phyloP scores from a whole-genome alignment of 805 yeast genomes.

The Lipomyces kockii region DNA sequence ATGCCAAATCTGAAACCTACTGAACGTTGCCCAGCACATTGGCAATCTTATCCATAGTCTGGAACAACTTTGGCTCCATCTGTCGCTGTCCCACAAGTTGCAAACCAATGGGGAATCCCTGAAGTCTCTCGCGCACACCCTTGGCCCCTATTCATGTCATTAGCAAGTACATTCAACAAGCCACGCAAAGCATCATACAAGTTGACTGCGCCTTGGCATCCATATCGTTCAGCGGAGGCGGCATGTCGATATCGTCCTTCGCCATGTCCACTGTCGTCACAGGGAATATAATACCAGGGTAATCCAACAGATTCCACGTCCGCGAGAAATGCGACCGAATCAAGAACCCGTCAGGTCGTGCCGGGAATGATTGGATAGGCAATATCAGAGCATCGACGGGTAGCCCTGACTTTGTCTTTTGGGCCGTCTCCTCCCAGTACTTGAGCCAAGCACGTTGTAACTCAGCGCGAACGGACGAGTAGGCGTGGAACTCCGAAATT shows the following conservation, averaged over 20 bases:
- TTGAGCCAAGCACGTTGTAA: slow-evolving; percentile 33
- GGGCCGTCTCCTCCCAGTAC: slow-evolving; percentile 32
- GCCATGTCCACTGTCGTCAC: slow-evolving; percentile 31
- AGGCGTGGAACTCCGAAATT: slow-evolving; percentile 30
- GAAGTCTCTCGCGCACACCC: slow-evolving; percentile 24
- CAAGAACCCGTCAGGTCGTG: slow-evolving; percentile 36
- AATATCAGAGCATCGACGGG: slow-evolving; percentile 35
- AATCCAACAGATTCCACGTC: slow-evolving; percentile 32
- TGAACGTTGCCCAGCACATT: slow-evolving; percentile 8
- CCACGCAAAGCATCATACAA: slow-evolving; percentile 10
- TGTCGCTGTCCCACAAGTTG: slow-evolving; percentile 37
- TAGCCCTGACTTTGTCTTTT: slow-evolving; percentile 29
- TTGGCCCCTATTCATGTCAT: slow-evolving; percentile 10
- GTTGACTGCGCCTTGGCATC: slow-evolving; percentile 30
- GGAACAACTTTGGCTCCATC: slow-evolving; percentile 38
- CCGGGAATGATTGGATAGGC: slow-evolving; percentile 34
- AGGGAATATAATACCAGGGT: slow-evolving; percentile 34
- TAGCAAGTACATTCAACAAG: background rate
- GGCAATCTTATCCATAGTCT: slow-evolving; percentile 27
- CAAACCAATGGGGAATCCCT: slow-evolving; percentile 33
- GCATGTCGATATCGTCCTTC: slow-evolving; percentile 32
- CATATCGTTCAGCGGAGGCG: slow-evolving; percentile 30
- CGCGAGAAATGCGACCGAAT: slow-evolving; percentile 35
- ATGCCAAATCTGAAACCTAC: background rate
- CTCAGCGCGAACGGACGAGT: slow-evolving; percentile 34